Base-by-base conservation (phyloP, 208 protist genomes). In the Giardia muris region DNA sequence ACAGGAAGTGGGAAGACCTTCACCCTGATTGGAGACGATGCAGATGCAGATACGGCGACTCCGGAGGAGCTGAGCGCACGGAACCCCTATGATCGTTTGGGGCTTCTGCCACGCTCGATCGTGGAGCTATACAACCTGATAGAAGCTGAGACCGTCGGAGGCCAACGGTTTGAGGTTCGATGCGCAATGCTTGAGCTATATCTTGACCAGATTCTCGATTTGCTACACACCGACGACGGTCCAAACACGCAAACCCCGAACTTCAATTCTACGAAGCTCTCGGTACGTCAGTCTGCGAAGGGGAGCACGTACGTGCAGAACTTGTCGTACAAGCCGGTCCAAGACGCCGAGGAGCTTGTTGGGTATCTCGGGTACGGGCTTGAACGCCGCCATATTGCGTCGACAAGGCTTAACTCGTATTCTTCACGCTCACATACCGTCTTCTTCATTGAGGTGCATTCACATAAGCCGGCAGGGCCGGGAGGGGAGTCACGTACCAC, bases 381-480 rank as follows among this genome's bases (percentile, higher is more conserved):
- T 2, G 87, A 90, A 47, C 19, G 1, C 1, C 86, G 92, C 46
- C 57, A 89, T 2, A 93, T 94, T n/a, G 86, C 47, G 42, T 44
- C 94, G 0, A 98, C 97, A 0, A 96, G 97, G 92, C 97, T 97
- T 96, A 98, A 97, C 93, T 95, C 96, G 92, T 95, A 96, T 93
- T 97, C 96, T 1, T 97, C 96, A 10, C 95, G 97, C 1, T 97
- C 96, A n/a, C 97, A 98, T 95, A 97, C 97, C 95, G 93, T 98
- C 46, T 92, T 98, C 44, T 97, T 96, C 93, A 96, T 97, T 76
- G 95, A 96, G 76, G 95, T 97, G 67, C 10, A 10, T 30, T 76
- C 57, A 76, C 30, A 76, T 93, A 94, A 47, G 96, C 95, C 39
- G 97, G 93, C 19, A 97, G 97, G 92, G 96, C 95, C 86, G 95